A percentile compares a stretch with the other conserved stretches of the same genome.
Evolutionary conservation across 1,139 yeast genomes (phyloP).

Genomic region (Taphrina deformans): DNA sequence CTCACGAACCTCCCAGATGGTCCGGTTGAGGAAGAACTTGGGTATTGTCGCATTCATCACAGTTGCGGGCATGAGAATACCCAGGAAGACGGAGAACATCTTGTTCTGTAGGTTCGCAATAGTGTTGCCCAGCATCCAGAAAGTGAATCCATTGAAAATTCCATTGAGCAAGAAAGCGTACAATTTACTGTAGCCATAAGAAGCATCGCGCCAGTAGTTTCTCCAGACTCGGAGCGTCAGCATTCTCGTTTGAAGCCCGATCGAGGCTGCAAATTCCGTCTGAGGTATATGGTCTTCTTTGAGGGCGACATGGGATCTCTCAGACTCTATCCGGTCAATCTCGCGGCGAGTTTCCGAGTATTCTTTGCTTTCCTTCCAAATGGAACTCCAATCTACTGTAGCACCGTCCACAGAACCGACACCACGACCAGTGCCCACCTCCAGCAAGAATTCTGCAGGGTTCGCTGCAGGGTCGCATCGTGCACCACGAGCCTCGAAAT

Average conservation of each 20-base stretch:
- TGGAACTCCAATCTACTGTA: constrained; percentile 61
- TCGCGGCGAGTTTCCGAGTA: constrained; percentile 48
- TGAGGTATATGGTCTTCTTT: constrained; percentile 17
- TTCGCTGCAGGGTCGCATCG: constrained; percentile 66
- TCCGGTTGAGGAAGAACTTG: constrained; percentile 51
- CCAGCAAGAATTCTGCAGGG: constrained; percentile 83
- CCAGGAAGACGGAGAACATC: constrained; percentile 58
- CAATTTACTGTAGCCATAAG: constrained; percentile 66
- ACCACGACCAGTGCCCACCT: constrained; percentile 70
- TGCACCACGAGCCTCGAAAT: constrained; percentile 71
- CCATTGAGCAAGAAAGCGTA: constrained; percentile 54
- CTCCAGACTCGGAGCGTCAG: constrained; percentile 58
- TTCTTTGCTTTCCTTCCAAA: constrained; percentile 64
- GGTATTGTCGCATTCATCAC: constrained; percentile 59
- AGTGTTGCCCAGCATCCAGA: constrained; percentile 53
- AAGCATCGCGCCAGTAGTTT: constrained; percentile 74
- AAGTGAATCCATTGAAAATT: constrained; percentile 57
- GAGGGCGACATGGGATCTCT: constrained; percentile 38
- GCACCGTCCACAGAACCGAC: constrained; percentile 66
- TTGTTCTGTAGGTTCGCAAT: constrained; percentile 56
- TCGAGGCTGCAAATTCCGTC: constrained; percentile 48
- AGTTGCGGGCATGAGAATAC: constrained; percentile 54
- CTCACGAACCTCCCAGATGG: constrained; percentile 63
- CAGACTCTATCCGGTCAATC: constrained; percentile 39
- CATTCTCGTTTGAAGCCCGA: constrained; percentile 53